Evolutionary conservation across 1,284 basidiomycete genomes (phyloP).

Genomic region (Trichosporon asahii): DNA sequence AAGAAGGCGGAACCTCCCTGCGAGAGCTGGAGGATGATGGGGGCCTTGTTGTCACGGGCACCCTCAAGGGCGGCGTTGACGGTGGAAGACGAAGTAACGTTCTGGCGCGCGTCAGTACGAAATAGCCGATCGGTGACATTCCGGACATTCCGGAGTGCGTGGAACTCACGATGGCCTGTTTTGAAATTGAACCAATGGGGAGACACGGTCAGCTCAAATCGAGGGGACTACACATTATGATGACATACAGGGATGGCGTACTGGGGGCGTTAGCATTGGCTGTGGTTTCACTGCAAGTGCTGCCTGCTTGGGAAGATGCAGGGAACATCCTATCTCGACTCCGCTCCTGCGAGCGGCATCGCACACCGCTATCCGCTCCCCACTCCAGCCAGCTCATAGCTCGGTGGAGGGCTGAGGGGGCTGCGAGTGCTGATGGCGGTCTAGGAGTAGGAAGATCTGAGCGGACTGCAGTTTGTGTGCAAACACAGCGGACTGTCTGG

Average conservation of each 20-base stretch:
- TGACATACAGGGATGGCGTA: constrained; percentile 77
- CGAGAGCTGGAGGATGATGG: constrained; percentile 96
- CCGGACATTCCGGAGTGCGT: background rate
- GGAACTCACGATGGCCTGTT: constrained; percentile 64
- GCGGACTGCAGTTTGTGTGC: background rate
- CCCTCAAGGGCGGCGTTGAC: constrained; percentile 85
- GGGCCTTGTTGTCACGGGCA: constrained; percentile 88
- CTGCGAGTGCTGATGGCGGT: background rate
- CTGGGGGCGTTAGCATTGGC: constrained; percentile 50
- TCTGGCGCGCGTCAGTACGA: constrained; percentile 46
- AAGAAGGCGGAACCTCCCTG: constrained; percentile 97
- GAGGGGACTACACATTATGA: background rate
- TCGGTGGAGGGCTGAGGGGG: background rate
- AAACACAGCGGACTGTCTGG: background rate
- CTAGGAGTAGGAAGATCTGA: background rate
- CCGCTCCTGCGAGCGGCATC: background rate
- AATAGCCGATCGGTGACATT: background rate
- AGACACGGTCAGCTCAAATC: constrained; percentile 7
- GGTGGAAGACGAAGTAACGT: constrained; percentile 81
- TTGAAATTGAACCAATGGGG: background rate
- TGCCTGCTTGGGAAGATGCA: background rate
- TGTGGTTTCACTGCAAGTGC: background rate
- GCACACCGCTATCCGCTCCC: constrained; percentile 2
- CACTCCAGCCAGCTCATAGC: background rate
- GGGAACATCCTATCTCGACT: background rate